These are phyloP conservation scores for Lactarius psammicola DNA, from an alignment of 768 basidiomycete genomes.

Conservation along the genomic window DNA sequence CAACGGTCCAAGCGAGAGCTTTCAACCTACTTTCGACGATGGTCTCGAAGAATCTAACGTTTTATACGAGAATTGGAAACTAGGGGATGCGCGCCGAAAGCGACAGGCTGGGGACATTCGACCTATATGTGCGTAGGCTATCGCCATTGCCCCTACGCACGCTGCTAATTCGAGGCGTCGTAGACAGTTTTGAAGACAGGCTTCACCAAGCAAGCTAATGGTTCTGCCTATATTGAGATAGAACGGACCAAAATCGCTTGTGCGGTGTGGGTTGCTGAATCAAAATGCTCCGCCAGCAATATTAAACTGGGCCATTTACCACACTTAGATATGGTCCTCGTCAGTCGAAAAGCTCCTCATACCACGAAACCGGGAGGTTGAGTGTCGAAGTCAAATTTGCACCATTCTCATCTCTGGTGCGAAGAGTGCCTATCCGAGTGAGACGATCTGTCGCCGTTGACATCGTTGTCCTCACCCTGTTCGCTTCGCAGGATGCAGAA, in stretches of 20 bases:
- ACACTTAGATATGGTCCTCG: constrained; percentile 73
- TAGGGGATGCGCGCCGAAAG: constrained; percentile 45
- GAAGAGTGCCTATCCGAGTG: constrained; percentile 86
- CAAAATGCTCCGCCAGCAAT: constrained; percentile 33
- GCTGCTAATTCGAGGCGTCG: constrained; percentile 13
- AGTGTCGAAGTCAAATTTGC: constrained; percentile 97
- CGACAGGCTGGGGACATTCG: constrained; percentile 66
- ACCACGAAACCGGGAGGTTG: constrained; percentile 83
- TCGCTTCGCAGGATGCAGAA: constrained; percentile 79
- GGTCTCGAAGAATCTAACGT: constrained; percentile 34
- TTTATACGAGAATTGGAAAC: constrained; percentile 34
- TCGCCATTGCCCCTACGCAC: constrained; percentile 3
- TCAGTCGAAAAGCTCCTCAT: constrained; percentile 74
- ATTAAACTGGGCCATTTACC: constrained; percentile 11
- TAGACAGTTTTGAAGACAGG: constrained; percentile 81
- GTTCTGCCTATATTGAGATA: constrained; percentile 95
- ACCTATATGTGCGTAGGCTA: constrained; percentile 70
- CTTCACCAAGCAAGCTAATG: constrained; percentile 89
- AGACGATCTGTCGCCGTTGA: constrained; percentile 33
- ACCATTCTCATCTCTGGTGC: constrained; percentile 79
- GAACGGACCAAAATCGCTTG: constrained; percentile 91
- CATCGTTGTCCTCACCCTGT: constrained; percentile 10
- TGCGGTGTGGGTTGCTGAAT: constrained; percentile 62
- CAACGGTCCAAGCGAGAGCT: constrained; percentile 87
- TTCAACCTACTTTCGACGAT: constrained; percentile 57